Evolutionary conservation across 2,329 filamentous ascomycete species (phyloP), one percentile per base, ranked within the genome.

Genomic region (Achaetomium macrosporum): DNA sequence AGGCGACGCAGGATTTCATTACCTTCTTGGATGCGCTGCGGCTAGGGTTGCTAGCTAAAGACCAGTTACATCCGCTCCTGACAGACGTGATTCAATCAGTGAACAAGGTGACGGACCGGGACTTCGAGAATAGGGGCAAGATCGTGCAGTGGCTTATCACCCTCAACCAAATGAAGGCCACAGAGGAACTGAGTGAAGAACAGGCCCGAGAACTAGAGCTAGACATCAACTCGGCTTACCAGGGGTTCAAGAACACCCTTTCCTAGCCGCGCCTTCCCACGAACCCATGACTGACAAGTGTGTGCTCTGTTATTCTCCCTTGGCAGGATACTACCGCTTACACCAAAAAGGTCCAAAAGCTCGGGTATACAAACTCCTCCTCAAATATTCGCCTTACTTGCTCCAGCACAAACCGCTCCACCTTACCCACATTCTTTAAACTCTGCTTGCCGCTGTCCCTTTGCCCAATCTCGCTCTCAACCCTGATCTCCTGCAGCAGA

Each of bases 61-160:
- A 97, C 69, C 90, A 93, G 58, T 76, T 99, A n/a, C 95, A 99
- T 66, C 93, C 93, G 3, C 76, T 99, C 17, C 78, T 99, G 2
- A 92, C 91, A 1, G 93, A 97, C 63, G 90, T 96, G 16, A 99
- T 99, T 57, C 92, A 96, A 65, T 91, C 90, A 2, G 92, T 96
- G 59, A 97, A 97, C 72, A 93, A 95, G 66, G 93, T 99, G 58
- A 96, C 92, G 3, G 90, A 95, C 67, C 82, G 85, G 57, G 92
- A 97, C 64, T 99, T 99, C 67, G 91, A 97, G 61, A 91, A 86
- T 66, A 85, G 95, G 61, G 90, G 88, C 63, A 97, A 97, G 78
- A 97, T 99, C 63, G 90, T 99, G 52, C 91, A 96, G 69, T 99
- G 93, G 93, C 78, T 99, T 60, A 99, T 99, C 64, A 87, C 89